Evolutionary conservation across 2,329 filamentous ascomycete genomes (phyloP).

Genomic region (Cladosporium phlei): DNA sequence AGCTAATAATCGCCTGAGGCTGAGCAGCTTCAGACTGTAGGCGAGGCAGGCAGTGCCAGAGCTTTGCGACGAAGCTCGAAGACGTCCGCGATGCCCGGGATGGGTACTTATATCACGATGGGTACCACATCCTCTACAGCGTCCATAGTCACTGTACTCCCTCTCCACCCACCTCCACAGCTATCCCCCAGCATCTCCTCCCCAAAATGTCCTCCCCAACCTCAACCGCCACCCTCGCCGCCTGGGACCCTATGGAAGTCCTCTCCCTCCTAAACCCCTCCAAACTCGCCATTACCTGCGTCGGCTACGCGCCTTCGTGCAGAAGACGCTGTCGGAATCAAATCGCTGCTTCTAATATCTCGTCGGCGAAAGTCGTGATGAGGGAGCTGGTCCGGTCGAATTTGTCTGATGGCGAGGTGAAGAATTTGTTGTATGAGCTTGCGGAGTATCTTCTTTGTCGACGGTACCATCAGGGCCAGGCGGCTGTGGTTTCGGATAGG

Average conservation of each 20-base stretch:
- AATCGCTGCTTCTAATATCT: neutral
- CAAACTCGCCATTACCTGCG: slow-evolving; percentile 3
- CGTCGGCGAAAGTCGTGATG: neutral
- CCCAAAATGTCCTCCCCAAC: neutral
- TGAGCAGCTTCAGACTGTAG: neutral
- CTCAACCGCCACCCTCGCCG: neutral
- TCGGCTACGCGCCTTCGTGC: neutral
- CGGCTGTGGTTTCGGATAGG: neutral
- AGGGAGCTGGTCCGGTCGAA: neutral
- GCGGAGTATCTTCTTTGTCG: slow-evolving; percentile 3
- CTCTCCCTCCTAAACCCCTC: neutral
- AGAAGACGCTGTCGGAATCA: neutral
- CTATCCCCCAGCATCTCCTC: neutral
- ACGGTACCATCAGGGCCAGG: neutral
- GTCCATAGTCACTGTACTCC: neutral
- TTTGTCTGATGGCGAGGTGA: neutral
- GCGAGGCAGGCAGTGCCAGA: slow-evolving; percentile 8
- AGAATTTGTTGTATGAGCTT: neutral
- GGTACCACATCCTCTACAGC: neutral
- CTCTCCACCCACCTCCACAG: neutral
- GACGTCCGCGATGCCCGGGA: neutral
- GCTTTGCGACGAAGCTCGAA: neutral
- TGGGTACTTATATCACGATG: neutral
- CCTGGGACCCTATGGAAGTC: neutral
- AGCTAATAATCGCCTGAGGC: neutral